phyloP scores from a whole-genome alignment of 2,329 filamentous ascomycete species.

The Penicillium sp. region DNA sequence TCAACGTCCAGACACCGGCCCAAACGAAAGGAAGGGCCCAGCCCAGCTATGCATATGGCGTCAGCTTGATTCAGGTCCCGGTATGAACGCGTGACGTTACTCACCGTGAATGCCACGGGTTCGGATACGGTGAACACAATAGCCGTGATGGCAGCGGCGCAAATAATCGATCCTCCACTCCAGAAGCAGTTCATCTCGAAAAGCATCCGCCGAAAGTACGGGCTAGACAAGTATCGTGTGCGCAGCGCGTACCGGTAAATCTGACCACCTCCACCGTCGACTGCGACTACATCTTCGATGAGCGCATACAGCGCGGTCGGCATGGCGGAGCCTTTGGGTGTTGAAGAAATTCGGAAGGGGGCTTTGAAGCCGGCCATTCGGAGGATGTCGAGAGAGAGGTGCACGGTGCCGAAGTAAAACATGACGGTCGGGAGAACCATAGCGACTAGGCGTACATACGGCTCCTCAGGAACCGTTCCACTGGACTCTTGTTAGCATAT shows the following conservation, averaged over 20 bases:
- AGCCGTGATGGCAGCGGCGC: constrained; percentile 45
- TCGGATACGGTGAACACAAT: constrained; percentile 49
- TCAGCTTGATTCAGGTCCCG: constrained; percentile 1
- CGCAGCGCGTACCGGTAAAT: constrained; percentile 50
- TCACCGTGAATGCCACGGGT: constrained; percentile 47
- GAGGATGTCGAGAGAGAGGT: constrained; percentile 42
- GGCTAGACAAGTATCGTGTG: constrained; percentile 52
- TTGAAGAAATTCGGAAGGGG: constrained; percentile 61
- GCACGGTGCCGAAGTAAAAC: constrained; percentile 44
- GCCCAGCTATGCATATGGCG: constrained; percentile 31
- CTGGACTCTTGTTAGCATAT: constrained; percentile 24
- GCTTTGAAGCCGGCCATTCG: constrained; percentile 45
- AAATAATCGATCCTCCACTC: constrained; percentile 50
- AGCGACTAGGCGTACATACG: constrained; percentile 42
- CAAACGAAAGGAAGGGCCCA: constrained; percentile 44
- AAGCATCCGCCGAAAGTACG: constrained; percentile 52
- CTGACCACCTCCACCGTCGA: constrained; percentile 59
- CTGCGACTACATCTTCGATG: constrained; percentile 63
- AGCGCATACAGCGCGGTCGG: constrained; percentile 61
- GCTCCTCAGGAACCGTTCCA: constrained; percentile 39
- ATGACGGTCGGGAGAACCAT: constrained; percentile 46
- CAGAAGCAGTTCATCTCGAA: constrained; percentile 55
- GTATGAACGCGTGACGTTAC: constrained; percentile 6
- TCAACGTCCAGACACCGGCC: constrained; percentile 42
- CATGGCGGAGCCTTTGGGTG: constrained; percentile 55